Percentiles rank a stretch among this genome's conserved stretches.
Evolutionary conservation across 371 early-diverging fungal genomes (phyloP).

Genomic region (Mortierella sp.): DNA sequence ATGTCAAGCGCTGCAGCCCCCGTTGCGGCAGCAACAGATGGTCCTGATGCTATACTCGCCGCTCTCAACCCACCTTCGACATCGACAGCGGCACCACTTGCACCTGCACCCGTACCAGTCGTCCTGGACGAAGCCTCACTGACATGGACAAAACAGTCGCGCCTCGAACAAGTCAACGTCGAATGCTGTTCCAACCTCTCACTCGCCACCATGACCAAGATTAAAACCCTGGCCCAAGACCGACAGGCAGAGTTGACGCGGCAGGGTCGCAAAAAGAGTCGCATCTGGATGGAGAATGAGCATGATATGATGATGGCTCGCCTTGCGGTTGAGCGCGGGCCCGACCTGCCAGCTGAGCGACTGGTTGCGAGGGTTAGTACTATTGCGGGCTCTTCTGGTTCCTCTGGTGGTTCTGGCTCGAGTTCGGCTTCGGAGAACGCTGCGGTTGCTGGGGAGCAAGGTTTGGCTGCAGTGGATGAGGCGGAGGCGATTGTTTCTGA

Average conservation of each 20-base stretch:
- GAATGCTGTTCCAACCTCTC: conserved; percentile 46
- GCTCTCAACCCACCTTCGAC: background rate
- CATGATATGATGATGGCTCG: conserved; percentile 59
- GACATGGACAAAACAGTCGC: conserved; percentile 33
- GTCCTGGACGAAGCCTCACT: conserved; percentile 3
- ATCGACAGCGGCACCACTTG: no score
- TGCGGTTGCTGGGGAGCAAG: background rate
- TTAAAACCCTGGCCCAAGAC: conserved; percentile 23
- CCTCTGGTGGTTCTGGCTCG: background rate
- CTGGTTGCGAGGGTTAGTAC: conserved; percentile 9
- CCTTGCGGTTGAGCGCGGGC: conserved; percentile 45
- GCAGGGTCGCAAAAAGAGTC: conserved; percentile 38
- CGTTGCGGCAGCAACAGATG: background rate
- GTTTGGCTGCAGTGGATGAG: no score
- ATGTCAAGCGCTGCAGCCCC: background rate
- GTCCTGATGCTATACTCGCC: background rate
- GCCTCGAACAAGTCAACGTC: conserved; percentile 51
- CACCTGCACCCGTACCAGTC: background rate
- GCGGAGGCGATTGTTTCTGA: background rate
- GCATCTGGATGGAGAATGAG: conserved; percentile 52
- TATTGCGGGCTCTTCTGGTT: background rate
- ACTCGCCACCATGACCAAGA: conserved; percentile 29
- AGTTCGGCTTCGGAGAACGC: background rate
- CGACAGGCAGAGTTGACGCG: conserved; percentile 21
- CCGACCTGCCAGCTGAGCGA: conserved; percentile 19